Evolutionary conservation across 805 yeast genomes (phyloP), one percentile per base, ranked within the genome.

Genomic region (Metschnikowia chrysomelidarum): DNA sequence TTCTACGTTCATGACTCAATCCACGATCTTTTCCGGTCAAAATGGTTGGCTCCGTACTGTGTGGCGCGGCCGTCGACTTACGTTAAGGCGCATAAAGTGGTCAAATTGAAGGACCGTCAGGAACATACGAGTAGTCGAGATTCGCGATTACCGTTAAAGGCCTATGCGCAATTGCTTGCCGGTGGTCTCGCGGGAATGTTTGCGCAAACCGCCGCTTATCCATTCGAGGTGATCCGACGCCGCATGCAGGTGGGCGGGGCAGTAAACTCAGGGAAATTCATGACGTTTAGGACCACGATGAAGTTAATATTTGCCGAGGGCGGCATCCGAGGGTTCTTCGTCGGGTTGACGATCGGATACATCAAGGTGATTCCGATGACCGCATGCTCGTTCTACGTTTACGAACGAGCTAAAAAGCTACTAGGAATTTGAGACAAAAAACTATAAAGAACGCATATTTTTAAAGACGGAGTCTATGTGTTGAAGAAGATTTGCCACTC

Each of bases 131-230:
- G 49, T 43, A 51, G 67, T 15, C 49, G 67, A 41, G 51, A 58
- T 62, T 53, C 66, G 17, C 64, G 91, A 40, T 62, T 67, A 13
- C 97, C 96, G 1, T 69, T 93, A 34, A 75, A 70, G 44, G 84
- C 87, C 1, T 87, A 95, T 87, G 98, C 98, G 2, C 97, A 93
- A 64, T 69, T 93, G 30, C 54, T 78, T 4, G 96, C 98, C 5
- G 98, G 98, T 37, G 98, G 98, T 1, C 51, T 85, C n/a, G 95
- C 97, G 1, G 98, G 98, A 9, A 76, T 91, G 82, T 72, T 79
- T 23, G 87, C 98, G 2, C 98, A 93, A 60, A 87, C 97, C 1
- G 94, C 98, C 0, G 91, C 96, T 4, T 93, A 93, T 55, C 98
- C 98, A 2, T 83, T 93, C 49, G 99, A 93, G 62, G 96, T 93